phyloP scores from a whole-genome alignment of 2,329 filamentous ascomycete species.

The Microsporum canis region DNA sequence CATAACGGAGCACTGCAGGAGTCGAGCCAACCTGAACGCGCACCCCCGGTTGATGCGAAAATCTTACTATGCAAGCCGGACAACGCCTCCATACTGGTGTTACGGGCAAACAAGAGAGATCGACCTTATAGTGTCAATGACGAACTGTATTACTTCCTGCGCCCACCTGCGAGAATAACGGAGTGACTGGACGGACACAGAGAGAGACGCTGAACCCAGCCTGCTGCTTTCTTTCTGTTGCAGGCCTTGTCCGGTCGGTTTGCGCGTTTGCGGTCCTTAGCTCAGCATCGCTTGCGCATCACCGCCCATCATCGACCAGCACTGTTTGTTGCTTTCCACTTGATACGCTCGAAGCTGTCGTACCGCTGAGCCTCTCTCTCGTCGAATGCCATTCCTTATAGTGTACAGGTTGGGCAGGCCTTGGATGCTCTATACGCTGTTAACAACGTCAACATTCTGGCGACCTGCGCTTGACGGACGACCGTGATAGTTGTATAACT shows the following conservation, averaged over 20 bases:
- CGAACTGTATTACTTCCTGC: neutral
- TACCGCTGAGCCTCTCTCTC: neutral
- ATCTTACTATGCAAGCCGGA: neutral
- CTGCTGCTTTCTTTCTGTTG: neutral
- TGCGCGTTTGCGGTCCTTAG: no score
- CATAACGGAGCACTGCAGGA: no score
- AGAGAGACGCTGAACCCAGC: neutral
- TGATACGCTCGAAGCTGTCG: neutral
- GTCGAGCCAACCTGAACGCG: no score
- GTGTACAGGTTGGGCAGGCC: neutral
- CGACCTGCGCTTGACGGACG: neutral
- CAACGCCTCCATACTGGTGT: conserved; percentile 1
- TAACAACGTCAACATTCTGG: neutral
- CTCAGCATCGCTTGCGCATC: neutral
- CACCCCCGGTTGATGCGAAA: neutral
- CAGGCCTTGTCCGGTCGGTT: neutral
- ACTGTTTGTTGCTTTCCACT: neutral
- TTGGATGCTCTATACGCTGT: neutral
- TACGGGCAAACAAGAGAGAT: neutral
- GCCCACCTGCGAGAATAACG: neutral
- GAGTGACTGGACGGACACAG: neutral
- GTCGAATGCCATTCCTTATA: neutral
- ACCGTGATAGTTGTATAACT: neutral
- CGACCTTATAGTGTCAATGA: neutral
- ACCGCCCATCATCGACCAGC: neutral